Base-by-base conservation (phyloP, 2,329 filamentous ascomycete genomes). In the Diaporthe sp. region DNA sequence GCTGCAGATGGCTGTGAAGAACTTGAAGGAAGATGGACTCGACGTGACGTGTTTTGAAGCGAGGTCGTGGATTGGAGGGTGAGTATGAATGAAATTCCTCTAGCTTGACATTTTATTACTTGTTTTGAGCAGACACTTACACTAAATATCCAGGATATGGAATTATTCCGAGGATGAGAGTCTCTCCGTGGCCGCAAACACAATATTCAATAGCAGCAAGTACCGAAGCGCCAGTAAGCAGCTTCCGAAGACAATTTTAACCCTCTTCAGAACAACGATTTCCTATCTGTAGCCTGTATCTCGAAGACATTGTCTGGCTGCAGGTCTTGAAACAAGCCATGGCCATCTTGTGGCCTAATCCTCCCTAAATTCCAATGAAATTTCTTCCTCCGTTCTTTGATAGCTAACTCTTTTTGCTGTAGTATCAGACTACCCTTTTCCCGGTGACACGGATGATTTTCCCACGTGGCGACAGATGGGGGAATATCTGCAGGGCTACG, bases 11-110 rank as follows among this genome's bases (percentile, higher is more conserved):
- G 71, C 76, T 19, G 22, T 71, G 44, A 77, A 77, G 65, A 55
- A 74, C 25, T 22, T 76, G 31, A 31, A 37, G 31, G 76, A 77
- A 34, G 46, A 53, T 31, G 76, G 71, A 37, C 73, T 77, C 22
- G 74, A 76, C 19, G 76, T 76, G 37, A 76, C 71, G 4, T 75
- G 76, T 55, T 77, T 74, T 57, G 76, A 77, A 42, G 60, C 71
- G 2, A 57, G 76, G 7, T 49, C 74, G 17, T 76, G 71, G 49
- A 22, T 77, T 15, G 76, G 76, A 22, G 76, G 76, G 31, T 70
- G 28, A 39, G 12, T 9, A 51, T 28, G 8, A 9, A 28, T 25
- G 25, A 12, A 25, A 10, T 8, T 3, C 17, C 15, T n/a, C 25
- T 1, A 7, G 4, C 0, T 13, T 6, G 1, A 2, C 17, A n/a